Conservation (phyloP, 805 yeast genomes). For the Nakazawaea wyomingensis region DNA sequence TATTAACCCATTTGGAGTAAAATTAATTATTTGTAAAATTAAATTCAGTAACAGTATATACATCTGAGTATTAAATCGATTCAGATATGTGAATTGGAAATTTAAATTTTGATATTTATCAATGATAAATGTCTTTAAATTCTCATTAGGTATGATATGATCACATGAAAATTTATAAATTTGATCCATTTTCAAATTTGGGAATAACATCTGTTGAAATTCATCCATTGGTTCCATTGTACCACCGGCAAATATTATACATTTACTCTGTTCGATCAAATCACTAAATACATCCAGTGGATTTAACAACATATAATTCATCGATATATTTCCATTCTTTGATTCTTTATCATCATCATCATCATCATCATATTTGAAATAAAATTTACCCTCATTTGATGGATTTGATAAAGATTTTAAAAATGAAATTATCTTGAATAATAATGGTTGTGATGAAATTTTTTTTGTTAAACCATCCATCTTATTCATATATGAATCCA, state of each 20-base stretch:
- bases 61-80: conserved; percentile 43
- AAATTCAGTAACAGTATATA: conserved; percentile 46
- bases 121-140: conserved; percentile 49
- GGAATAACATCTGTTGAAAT: conserved; percentile 60
- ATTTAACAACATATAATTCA: conserved; percentile 73
- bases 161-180: conserved; percentile 66
- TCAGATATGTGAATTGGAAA: conserved; percentile 67
- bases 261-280: conserved; percentile 56
- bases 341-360: too few relatives aligned
- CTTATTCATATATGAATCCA: conserved; percentile 61
- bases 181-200: conserved; percentile 37
- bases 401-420: conserved; percentile 66
- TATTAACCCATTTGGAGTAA: conserved; percentile 72
- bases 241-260: conserved; percentile 87
- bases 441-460: conserved; percentile 41
- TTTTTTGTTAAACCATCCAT: background rate
- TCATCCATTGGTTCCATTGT: conserved; percentile 91
- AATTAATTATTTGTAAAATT: conserved; percentile 34
- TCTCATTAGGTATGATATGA: conserved; percentile 73
- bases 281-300: conserved; percentile 69
- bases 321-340: conserved; percentile 23
- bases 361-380: conserved; percentile 53
- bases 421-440: conserved; percentile 64
- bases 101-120: conserved; percentile 12
- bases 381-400: conserved; percentile 69